Conservation (phyloP, 1,139 yeast genomes). For the Sugiyamaella paludigena region DNA sequence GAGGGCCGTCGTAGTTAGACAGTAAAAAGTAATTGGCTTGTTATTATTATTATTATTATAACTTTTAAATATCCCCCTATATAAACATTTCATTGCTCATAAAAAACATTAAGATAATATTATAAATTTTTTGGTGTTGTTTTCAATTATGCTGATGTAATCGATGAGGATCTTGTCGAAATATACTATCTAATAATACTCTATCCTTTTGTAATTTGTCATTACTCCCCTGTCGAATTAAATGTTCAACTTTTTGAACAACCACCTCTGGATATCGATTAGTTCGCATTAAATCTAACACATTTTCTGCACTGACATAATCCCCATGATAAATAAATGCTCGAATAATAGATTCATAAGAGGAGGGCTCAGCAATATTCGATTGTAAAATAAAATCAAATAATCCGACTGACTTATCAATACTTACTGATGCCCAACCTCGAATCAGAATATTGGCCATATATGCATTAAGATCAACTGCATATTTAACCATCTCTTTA, state of each 20-base stretch:
- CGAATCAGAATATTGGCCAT: slow-evolving; percentile 40
- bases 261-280: slow-evolving; percentile 35
- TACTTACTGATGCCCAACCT: slow-evolving; percentile 40
- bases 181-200: slow-evolving; percentile 26
- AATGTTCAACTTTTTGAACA: slow-evolving; percentile 28
- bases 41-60: too few relatives aligned
- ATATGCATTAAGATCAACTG: slow-evolving; percentile 38
- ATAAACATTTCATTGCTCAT: neutral
- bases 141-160: slow-evolving; percentile 4
- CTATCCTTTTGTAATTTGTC: neutral
- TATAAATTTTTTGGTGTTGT: slow-evolving; percentile 5
- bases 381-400: slow-evolving; percentile 33
- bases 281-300: slow-evolving; percentile 32
- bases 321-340: slow-evolving; percentile 35
- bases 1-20: slow-evolving; percentile 1
- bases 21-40: neutral
- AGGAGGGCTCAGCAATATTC: slow-evolving; percentile 38
- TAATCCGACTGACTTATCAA: slow-evolving; percentile 35
- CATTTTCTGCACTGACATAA: slow-evolving; percentile 28
- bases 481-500: slow-evolving; percentile 38
- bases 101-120: neutral
- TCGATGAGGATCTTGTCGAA: slow-evolving; percentile 27
- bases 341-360: slow-evolving; percentile 39
- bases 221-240: slow-evolving; percentile 15
- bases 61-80: too few relatives aligned